These are phyloP conservation scores for Ustilago vetiveriae DNA, from an alignment of 1,284 basidiomycete genomes.

Conservation along the genomic window DNA sequence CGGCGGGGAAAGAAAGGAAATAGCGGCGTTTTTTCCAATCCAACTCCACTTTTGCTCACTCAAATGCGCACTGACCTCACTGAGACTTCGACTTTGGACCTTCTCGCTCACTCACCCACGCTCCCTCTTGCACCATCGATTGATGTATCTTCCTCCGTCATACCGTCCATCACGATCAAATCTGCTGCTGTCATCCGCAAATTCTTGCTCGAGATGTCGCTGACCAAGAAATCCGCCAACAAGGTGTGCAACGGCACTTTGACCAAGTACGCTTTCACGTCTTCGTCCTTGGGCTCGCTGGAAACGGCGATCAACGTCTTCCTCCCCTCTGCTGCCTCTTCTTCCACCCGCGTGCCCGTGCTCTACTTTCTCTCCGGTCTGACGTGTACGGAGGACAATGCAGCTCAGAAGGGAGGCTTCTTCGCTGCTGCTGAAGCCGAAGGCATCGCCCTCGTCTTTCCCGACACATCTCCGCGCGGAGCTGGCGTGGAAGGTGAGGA, in stretches of 20 bases:
- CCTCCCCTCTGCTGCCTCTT: conserved; percentile 75
- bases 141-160: too few relatives aligned
- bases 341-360: conserved; percentile 74
- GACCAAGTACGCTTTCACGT: conserved; percentile 60
- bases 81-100: background rate
- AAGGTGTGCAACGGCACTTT: conserved; percentile 49
- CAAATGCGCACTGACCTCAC: conserved; percentile 29
- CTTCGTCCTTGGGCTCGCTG: conserved; percentile 81
- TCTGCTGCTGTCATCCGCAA: too few relatives aligned
- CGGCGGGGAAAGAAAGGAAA: conserved; percentile 15
- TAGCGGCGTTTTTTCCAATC: conserved; percentile 6
- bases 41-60: conserved; percentile 17
- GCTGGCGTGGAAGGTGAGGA: conserved; percentile 86
- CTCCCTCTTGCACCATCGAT: too few relatives aligned
- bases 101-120: background rate
- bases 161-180: too few relatives aligned
- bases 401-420: conserved; percentile 67
- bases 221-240: conserved; percentile 38
- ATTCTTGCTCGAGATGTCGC: conserved; percentile 29
- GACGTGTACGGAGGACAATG: conserved; percentile 96
- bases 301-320: conserved; percentile 88
- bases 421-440: conserved; percentile 55
- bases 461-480: conserved; percentile 93
- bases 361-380: conserved; percentile 91
- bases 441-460: conserved; percentile 88